These are phyloP conservation scores for Tremella mesenterica DNA, from an alignment of 768 basidiomycete species.

Conservation along the genomic window DNA sequence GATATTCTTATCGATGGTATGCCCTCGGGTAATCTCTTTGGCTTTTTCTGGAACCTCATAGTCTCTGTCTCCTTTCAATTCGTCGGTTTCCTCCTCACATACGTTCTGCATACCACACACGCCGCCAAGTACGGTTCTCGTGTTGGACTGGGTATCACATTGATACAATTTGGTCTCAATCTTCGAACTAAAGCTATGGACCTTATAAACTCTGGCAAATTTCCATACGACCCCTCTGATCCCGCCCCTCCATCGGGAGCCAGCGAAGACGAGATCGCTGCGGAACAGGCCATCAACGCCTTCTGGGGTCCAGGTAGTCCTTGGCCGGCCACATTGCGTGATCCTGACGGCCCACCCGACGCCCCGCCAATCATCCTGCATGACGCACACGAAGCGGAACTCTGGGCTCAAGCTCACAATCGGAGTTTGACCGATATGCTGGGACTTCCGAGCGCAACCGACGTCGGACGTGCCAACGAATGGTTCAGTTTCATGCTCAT, in stretches of 20 bases:
- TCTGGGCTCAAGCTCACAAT: slow-evolving; percentile 35
- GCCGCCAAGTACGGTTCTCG: slow-evolving; percentile 89
- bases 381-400: slow-evolving; percentile 32
- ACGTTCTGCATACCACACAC: slow-evolving; percentile 72
- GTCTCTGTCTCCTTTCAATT: slow-evolving; percentile 96
- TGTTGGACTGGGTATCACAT: slow-evolving; percentile 86
- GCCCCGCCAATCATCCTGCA: slow-evolving; percentile 24
- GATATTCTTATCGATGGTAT: slow-evolving; percentile 82
- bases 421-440: slow-evolving; percentile 32
- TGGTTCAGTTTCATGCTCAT: slow-evolving; percentile 90
- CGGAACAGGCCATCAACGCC: slow-evolving; percentile 35
- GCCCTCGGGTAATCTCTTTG: slow-evolving; percentile 60
- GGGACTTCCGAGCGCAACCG: slow-evolving; percentile 31
- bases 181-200: slow-evolving; percentile 52
- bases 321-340: slow-evolving; percentile 25
- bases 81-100: slow-evolving; percentile 69
- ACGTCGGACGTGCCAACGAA: slow-evolving; percentile 55
- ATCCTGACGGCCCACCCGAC: slow-evolving; percentile 12
- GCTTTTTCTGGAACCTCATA: slow-evolving; percentile 50
- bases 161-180: slow-evolving; percentile 86
- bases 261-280: slow-evolving; percentile 21
- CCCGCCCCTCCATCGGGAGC: slow-evolving; percentile 13
- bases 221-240: slow-evolving; percentile 34
- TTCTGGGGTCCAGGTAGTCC: slow-evolving; percentile 28
- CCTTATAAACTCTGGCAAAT: slow-evolving; percentile 35